Conservation (phyloP, 139 green algal genomes). For the Closterium sp. region DNA sequence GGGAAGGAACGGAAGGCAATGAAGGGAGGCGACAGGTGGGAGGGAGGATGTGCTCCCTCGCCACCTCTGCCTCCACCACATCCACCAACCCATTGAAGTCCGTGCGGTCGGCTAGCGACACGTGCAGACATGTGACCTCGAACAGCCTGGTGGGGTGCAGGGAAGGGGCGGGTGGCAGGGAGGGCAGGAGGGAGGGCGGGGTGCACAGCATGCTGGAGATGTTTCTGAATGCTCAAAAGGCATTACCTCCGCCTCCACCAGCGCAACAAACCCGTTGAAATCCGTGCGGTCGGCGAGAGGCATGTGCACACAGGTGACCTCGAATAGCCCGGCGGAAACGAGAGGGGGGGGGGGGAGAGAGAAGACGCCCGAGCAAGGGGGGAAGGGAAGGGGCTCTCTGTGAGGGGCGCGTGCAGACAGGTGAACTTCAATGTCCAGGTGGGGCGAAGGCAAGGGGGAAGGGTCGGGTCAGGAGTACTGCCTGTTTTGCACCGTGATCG, state of each 20-base stretch:
- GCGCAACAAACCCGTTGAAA: background rate
- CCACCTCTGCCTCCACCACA: background rate
- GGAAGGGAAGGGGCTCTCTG: too few species aligned
- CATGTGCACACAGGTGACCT: background rate
- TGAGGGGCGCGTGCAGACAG: too few species aligned
- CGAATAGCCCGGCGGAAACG: background rate
- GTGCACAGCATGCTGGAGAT: too few species aligned
- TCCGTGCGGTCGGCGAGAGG: background rate
- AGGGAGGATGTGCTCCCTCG: background rate
- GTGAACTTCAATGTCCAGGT: too few species aligned
- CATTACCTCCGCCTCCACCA: background rate
- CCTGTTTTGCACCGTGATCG: too few species aligned
- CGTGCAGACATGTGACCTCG: background rate
- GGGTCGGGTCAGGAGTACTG: too few species aligned
- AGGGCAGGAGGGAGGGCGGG: too few species aligned
- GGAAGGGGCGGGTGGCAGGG: too few species aligned
- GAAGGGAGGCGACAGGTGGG: too few species aligned
- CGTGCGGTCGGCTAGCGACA: background rate
- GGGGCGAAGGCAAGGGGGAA: too few species aligned
- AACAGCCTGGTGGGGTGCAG: background rate
- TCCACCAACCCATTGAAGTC: background rate
- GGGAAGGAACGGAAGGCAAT: too few species aligned
- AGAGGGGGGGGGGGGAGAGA: too few species aligned
- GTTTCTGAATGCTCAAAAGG: background rate
- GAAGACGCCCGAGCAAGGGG: background rate